Conservation (phyloP, 805 yeast species). For the Teunomyces panamensis region DNA sequence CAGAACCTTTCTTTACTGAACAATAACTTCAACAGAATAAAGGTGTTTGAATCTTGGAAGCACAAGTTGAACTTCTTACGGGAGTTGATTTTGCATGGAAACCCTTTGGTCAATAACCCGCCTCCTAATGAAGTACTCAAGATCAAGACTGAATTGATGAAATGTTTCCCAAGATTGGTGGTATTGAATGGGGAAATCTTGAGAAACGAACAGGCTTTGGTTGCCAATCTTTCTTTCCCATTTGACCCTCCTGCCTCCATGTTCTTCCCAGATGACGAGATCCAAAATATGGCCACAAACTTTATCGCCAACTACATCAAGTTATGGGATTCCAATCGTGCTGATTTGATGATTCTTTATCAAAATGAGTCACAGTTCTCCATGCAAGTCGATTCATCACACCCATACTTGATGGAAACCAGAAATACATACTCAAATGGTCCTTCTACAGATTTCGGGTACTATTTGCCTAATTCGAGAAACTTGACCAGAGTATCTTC, state of each 20-base stretch:
- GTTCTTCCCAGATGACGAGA: constrained; percentile 77
- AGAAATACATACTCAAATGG: constrained; percentile 5
- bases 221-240: constrained; percentile 52
- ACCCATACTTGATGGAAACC: constrained; percentile 45
- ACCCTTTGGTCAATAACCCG: constrained; percentile 56
- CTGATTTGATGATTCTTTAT: constrained; percentile 68
- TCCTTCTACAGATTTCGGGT: constrained; percentile 46
- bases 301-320: constrained; percentile 74
- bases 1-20: constrained; percentile 77
- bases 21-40: constrained; percentile 60
- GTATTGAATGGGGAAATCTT: constrained; percentile 76
- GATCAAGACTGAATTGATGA: constrained; percentile 61
- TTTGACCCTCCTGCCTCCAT: constrained; percentile 52
- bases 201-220: constrained; percentile 66
- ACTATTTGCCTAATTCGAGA: constrained; percentile 71
- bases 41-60: constrained; percentile 69
- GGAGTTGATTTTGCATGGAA: constrained; percentile 74
- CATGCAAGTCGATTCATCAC: constrained; percentile 66
- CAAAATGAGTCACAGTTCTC: constrained; percentile 86
- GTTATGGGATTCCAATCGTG: constrained; percentile 78
- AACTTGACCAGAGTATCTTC: constrained; percentile 65
- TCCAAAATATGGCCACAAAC: constrained; percentile 68
- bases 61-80: constrained; percentile 69
- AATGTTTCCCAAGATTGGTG: constrained; percentile 74
- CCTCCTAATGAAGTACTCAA: constrained; percentile 28